Evolutionary conservation across 768 basidiomycete species (phyloP), one percentile per base, ranked within the genome.

Genomic region (Leccinum variicolor): DNA sequence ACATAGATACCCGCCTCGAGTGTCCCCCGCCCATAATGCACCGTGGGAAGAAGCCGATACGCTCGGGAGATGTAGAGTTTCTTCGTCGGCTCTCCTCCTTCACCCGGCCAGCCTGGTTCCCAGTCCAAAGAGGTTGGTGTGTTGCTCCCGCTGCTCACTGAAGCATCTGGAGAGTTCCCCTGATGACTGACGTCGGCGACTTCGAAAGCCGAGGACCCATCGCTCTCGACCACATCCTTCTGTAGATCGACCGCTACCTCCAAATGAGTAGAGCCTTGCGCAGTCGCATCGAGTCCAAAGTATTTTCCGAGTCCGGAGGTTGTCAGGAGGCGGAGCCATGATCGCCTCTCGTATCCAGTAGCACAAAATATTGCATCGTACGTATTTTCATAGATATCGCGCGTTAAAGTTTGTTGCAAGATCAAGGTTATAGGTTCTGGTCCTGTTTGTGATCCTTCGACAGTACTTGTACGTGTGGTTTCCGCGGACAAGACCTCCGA

Each of bases 291-390:
- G 28, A 79, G 63, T 29, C 77, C 76, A 45, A 77, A 77, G 52
- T 72, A 64, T 56, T 70, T 67, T 25, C 72, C 76, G 55, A 81
- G 60, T 50, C 59, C 57, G 41, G 80, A 79, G 23, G 73, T 58
- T 25, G 74, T 71, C 58, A 82, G 64, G 33, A 81, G 66, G 26
- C 74, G 65, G 48, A 77, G 60, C 81, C 81, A 83, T 0, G 72
- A 69, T n/a, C 74, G 70, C 26, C 81, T 75, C 56, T 81, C 76
- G 64, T 83, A 84, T 13, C 82, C 82, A 11, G 82, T 83, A 2
- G 80, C 81, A 65, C 78, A 82, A 52, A 84, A 66, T 63, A 84
- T 65, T 26, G 68, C 73, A 62, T 83, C 79, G 66, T 83, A 84
- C 25, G 65, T 65, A 34, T 63, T 56, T 48, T 73, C 67, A 13